Evolutionary conservation across 352 stramenopile species (phyloP), one percentile per base, ranked within the genome.

Genomic region (Phytophthora citricola): DNA sequence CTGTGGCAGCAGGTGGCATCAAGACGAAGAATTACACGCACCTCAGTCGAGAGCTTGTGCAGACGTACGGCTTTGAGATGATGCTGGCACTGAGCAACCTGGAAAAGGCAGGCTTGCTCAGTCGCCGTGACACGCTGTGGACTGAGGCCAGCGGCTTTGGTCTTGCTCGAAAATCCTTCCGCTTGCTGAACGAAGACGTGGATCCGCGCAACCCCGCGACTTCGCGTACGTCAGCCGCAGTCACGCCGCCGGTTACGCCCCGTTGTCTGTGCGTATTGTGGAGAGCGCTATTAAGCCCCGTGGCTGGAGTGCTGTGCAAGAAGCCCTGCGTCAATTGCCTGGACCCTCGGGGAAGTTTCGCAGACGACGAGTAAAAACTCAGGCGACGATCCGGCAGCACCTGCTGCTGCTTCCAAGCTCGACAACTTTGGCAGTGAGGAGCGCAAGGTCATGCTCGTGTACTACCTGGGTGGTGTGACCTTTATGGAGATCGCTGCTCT

Each of bases 51-150:
- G 91, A 98, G 54, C 83, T 99, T 15, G 89, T 99, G 32, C 97
- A 99, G 75, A 98, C 93, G 1, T 99, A 99, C 69, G 97, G 97
- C 5, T 99, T 98, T 61, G 91, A 99, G 70, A 97, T 96, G 74
- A 71, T 99, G 46, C 80, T 97, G 20, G 86, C 94, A 17, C 71
- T 99, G 9, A 90, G 81, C 41, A 97, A 98, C 64, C 76, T 99
- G n/a, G 97, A 99, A 75, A 93, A 95, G 45, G 85, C 89, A 14
- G 95, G 94, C 5, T 81, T 98, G 41, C 77, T 98, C 27, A 90
- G 91, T 63, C 90, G 91, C 8, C 87, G 90, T 20, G 94, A 98
- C 59, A 97, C 85, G 17, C 63, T 95, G 17, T 92, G 95, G 84
- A 89, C 77, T 15, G 89, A 93, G 31, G 73, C 83, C 3, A 93